Evolutionary conservation across 257 asterid genomes (phyloP), one percentile per base, ranked within the genome.

Genomic region (Anisodus acutangulus): DNA sequence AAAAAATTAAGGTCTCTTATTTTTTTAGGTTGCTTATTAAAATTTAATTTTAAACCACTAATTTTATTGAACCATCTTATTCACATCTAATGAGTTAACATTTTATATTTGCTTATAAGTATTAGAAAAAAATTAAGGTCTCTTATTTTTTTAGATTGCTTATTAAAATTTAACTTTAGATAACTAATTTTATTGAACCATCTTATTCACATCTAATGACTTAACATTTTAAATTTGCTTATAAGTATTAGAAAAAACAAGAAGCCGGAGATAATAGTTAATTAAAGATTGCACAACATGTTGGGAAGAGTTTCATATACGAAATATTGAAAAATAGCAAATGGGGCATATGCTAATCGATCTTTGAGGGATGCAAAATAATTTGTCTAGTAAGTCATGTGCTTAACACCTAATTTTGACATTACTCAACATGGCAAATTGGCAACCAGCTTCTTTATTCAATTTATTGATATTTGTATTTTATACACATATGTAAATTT

Each of bases 341-440:
- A 9, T 72, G n/a, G 60, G 43, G 58, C 60, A 72, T 72, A 45
- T 72, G 80, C 17, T 9, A 47, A 19, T 72, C 59, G 41, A n/a
- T n/a, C 19, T 57, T 16, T 5, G 59, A 72, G 60, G n/a, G 60
- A 72, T 72, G 60, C 19, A 11, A 19, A 72, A 39, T 69, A 69
- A 69, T 5, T 72, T 72, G 60, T 71, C 57, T 45, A 47, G 13
- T 70, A 70, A 7, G 11, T 72, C 80, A 72, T 47, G 80, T 72
- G 80, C 60, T 47, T 5, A 47, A 72, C 80, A 72, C 58, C 80
- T 49, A 47, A 49, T 72, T 9, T 47, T 19, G 80, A 19, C 41
- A 19, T 47, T 72, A 47, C 59, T 72, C 41, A 72, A 72, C 80
- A 72, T 72, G 80, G 80, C 58, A 45, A 72, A 45, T 45, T 72